Conservation (phyloP, 768 basidiomycete genomes). For the Podaxis carcinomalis region DNA sequence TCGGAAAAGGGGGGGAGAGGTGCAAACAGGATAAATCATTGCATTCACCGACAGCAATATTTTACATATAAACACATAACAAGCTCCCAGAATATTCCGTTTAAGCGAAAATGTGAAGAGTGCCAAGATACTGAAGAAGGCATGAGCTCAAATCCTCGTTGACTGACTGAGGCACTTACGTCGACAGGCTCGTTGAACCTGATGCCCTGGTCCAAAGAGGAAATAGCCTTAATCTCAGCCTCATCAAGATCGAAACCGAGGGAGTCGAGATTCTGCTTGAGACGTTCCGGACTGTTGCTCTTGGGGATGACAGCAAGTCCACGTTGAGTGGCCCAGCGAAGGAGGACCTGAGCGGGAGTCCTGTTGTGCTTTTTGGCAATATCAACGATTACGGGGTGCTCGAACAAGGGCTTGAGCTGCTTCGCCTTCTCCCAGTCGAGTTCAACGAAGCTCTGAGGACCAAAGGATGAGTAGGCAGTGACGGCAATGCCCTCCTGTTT, state of each 20-base stretch:
- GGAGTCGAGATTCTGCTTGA: slow-evolving; percentile 45
- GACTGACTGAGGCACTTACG: slow-evolving; percentile 4
- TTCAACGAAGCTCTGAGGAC: slow-evolving; percentile 52
- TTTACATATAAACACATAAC: slow-evolving; percentile 6
- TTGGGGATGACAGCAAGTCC: slow-evolving; percentile 77
- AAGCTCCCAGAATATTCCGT: neutral
- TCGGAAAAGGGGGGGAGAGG: no score
- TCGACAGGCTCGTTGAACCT: slow-evolving; percentile 28
- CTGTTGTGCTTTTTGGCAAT: slow-evolving; percentile 49
- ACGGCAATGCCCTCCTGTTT: slow-evolving; percentile 54
- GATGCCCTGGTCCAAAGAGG: slow-evolving; percentile 45
- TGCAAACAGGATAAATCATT: neutral
- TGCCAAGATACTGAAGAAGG: slow-evolving; percentile 22
- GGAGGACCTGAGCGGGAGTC: slow-evolving; percentile 64
- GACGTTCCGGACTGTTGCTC: slow-evolving; percentile 42
- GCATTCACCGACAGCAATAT: slow-evolving; percentile 7
- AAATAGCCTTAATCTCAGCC: slow-evolving; percentile 56
- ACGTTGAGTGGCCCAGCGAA: slow-evolving; percentile 78
- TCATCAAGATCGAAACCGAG: slow-evolving; percentile 44
- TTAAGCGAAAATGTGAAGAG: slow-evolving; percentile 24
- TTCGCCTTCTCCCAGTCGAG: slow-evolving; percentile 58
- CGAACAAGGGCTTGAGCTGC: slow-evolving; percentile 46
- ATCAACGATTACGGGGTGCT: slow-evolving; percentile 37
- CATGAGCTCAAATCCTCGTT: neutral
- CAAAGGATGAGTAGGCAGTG: slow-evolving; percentile 57